These are phyloP conservation scores for Penicillium cosmopolitanum DNA, from an alignment of 495 filamentous ascomycete genomes.

Conservation along the genomic window DNA sequence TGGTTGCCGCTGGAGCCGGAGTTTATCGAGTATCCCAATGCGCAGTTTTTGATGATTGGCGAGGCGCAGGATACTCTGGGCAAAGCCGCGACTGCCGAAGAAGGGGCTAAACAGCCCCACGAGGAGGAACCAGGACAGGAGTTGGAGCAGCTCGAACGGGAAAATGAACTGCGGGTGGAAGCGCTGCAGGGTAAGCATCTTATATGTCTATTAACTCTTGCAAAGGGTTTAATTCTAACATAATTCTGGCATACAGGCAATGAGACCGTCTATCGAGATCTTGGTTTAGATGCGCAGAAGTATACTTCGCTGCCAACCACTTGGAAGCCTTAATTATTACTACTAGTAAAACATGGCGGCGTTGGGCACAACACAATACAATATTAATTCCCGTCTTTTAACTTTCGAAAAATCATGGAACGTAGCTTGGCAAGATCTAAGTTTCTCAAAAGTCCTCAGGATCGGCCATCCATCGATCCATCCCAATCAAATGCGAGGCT, in stretches of 20 bases:
- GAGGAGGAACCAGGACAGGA: slow-evolving; percentile 65
- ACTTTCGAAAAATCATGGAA: not conserved
- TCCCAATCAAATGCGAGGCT: not conserved
- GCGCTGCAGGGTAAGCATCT: slow-evolving; percentile 52
- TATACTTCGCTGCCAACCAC: slow-evolving; percentile 54
- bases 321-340: slow-evolving; percentile 38
- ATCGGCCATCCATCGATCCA: not conserved
- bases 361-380: too few relatives aligned
- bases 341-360: not conserved
- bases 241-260: slow-evolving; percentile 38
- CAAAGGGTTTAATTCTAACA: not conserved
- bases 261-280: slow-evolving; percentile 56
- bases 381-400: too few relatives aligned
- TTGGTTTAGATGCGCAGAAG: slow-evolving; percentile 54
- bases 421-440: not conserved
- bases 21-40: slow-evolving; percentile 75
- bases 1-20: slow-evolving; percentile 78
- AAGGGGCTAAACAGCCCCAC: slow-evolving; percentile 58
- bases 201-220: not conserved
- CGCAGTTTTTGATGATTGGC: slow-evolving; percentile 84
- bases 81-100: slow-evolving; percentile 65
- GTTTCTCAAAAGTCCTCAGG: not conserved
- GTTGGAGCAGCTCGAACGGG: slow-evolving; percentile 61
- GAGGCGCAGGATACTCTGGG: slow-evolving; percentile 62
- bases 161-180: slow-evolving; percentile 64